Evolutionary conservation across 805 yeast species (phyloP).

Genomic region (Ogataea siamensis): DNA sequence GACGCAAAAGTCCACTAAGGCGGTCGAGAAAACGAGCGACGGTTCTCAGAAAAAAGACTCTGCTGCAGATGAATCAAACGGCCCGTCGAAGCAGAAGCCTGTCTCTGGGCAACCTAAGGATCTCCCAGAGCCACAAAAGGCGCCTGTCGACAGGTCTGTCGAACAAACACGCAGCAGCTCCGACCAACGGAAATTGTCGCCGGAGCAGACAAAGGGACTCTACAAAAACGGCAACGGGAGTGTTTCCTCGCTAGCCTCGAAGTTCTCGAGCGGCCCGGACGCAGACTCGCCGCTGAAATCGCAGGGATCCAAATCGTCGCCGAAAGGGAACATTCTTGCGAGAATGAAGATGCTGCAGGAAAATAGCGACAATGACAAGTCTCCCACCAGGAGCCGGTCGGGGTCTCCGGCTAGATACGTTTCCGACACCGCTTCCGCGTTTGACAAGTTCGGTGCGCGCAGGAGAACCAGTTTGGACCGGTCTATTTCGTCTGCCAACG

Average conservation of each 20-base stretch:
- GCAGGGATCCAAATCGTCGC: conserved; percentile 19
- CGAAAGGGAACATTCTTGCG: conserved; percentile 24
- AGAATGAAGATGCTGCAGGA: conserved; percentile 30
- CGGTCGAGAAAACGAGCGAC: conserved; percentile 5
- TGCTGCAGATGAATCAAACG: too few species aligned
- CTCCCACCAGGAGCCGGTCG: conserved; percentile 18
- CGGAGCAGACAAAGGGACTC: conserved; percentile 2
- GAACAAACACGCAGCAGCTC: too few species aligned
- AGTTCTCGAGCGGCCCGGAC: conserved; percentile 26
- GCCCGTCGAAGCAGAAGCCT: too few species aligned
- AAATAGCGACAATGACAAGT: conserved; percentile 8
- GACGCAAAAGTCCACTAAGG: background rate
- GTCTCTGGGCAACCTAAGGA: too few species aligned
- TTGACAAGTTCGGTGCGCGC: conserved; percentile 33
- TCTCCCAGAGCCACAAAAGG: too few species aligned
- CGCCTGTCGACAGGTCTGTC: too few species aligned
- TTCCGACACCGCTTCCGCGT: conserved; percentile 21
- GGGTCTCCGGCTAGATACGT: conserved; percentile 21
- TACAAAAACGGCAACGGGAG: conserved; percentile 21
- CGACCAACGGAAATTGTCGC: background rate
- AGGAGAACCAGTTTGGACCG: conserved; percentile 21
- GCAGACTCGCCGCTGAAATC: conserved; percentile 15
- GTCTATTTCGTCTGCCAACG: conserved; percentile 9
- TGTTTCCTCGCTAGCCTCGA: conserved; percentile 32
- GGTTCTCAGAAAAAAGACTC: conserved; percentile 1